Conservation (phyloP, 2,329 filamentous ascomycete genomes). For the Xylariaceae sp. region DNA sequence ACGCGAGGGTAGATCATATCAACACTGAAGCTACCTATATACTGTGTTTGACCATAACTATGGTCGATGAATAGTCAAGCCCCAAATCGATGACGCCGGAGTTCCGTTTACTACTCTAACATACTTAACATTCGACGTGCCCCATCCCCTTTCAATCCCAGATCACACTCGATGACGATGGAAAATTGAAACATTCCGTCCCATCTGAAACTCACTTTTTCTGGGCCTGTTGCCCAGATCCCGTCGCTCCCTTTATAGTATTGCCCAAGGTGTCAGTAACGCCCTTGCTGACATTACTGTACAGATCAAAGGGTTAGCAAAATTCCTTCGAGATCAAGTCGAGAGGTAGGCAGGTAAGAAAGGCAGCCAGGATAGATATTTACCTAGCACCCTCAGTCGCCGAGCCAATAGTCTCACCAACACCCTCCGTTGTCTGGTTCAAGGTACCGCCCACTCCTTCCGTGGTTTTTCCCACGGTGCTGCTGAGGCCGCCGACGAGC, state of each 20-base stretch:
- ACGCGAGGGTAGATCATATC: no score
- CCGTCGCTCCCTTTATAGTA: constrained; percentile 31
- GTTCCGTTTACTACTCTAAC: no score
- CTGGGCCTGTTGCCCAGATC: constrained; percentile 20
- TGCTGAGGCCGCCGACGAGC: constrained; percentile 38
- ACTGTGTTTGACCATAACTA: no score
- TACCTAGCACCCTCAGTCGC: background rate
- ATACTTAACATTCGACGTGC: no score
- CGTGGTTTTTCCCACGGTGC: constrained; percentile 38
- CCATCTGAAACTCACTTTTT: background rate
- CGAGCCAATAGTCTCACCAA: constrained; percentile 20
- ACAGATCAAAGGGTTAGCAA: background rate
- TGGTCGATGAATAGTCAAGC: no score
- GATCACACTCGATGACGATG: background rate
- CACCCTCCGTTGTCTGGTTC: constrained; percentile 36
- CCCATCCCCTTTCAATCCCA: background rate
- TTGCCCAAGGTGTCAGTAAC: constrained; percentile 30
- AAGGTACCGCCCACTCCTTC: constrained; percentile 32
- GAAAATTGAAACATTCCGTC: background rate
- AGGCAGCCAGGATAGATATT: background rate
- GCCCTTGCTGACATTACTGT: constrained; percentile 31
- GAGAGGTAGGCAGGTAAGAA: background rate
- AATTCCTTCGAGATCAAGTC: background rate
- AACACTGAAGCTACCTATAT: no score
- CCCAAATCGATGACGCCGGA: no score